Evolutionary conservation across 768 basidiomycete species (phyloP), one percentile per base, ranked within the genome.

Genomic region (Boletus rubescentipes): DNA sequence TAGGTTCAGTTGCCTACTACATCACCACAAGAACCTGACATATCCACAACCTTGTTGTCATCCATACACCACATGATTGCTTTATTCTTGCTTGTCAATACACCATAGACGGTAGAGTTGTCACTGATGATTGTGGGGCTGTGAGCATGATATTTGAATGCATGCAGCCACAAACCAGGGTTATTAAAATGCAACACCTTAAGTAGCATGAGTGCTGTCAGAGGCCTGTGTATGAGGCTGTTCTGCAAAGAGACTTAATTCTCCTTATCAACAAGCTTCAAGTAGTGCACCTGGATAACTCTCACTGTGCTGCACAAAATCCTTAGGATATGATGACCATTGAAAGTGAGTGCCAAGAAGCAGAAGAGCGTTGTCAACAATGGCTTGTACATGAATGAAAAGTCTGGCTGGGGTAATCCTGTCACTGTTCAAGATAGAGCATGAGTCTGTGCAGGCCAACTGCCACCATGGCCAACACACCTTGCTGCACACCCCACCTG

Each of bases 331-430:
- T 84, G 79, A 60, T 94, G 91, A 11, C 82, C 88, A 61, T 94
- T 93, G 74, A 91, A 91, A 59, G 86, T 93, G 21, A 94, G 75
- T 18, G 91, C 89, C 5, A 89, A 93, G 72, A 87, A 94, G 21
- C 90, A 84, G 74, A 94, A 94, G 20, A 93, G 73, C 1, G 87
- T 90, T 9, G 85, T 83, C 34, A 83, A 70, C 23, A 79, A 83
- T 3, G 91, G 91, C 14, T 72, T 81, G 64, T 84, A 91, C 30
- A 72, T 75, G 67, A 90, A 85, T 4, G 81, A 78, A 66, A 89
- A 85, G 57, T 85, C 80, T 1, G 75, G 67, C 4, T 62, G 55
- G 12, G 84, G 84, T 18, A 85, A 63, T 54, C 73, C 77, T 23
- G 74, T 71, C 52, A 86, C 86, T 86, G 49, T 46, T 46, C 4